These are phyloP conservation scores for Podospora appendiculata DNA, from an alignment of 495 filamentous ascomycete genomes.

Conservation along the genomic window DNA sequence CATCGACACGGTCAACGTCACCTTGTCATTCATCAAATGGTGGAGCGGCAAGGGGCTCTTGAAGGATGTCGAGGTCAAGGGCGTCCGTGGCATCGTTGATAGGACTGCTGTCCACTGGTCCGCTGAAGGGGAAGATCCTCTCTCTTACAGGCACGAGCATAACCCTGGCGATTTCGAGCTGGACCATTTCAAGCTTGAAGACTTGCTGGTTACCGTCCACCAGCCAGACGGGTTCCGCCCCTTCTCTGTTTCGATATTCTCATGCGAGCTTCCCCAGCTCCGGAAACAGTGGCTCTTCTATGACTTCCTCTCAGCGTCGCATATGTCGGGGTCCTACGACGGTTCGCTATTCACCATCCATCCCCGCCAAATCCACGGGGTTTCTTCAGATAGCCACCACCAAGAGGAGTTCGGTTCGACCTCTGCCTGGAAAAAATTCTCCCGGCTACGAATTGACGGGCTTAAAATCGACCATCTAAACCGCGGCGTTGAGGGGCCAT, in stretches of 20 bases:
- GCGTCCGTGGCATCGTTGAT: slow-evolving; percentile 93
- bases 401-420: slow-evolving; percentile 37
- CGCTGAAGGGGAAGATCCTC: slow-evolving; percentile 69
- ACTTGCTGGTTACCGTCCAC: slow-evolving; percentile 84
- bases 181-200: slow-evolving; percentile 90
- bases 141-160: slow-evolving; percentile 79
- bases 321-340: slow-evolving; percentile 93
- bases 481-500: slow-evolving; percentile 85
- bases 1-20: slow-evolving; percentile 91
- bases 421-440: slow-evolving; percentile 85
- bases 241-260: slow-evolving; percentile 90
- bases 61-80: slow-evolving; percentile 86
- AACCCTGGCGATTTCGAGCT: slow-evolving; percentile 93
- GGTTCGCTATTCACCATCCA: slow-evolving; percentile 96
- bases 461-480: slow-evolving; percentile 95
- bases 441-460: slow-evolving; percentile 80
- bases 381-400: slow-evolving; percentile 34
- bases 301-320: slow-evolving; percentile 89
- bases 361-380: slow-evolving; percentile 77
- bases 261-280: slow-evolving; percentile 85
- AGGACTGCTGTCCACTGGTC: slow-evolving; percentile 71
- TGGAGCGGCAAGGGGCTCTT: slow-evolving; percentile 92
- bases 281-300: slow-evolving; percentile 97
- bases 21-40: slow-evolving; percentile 95
- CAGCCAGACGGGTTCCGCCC: slow-evolving; percentile 86